phyloP scores from a whole-genome alignment of 2,329 filamentous ascomycete species.

The Purpureocillium lavendulum region DNA sequence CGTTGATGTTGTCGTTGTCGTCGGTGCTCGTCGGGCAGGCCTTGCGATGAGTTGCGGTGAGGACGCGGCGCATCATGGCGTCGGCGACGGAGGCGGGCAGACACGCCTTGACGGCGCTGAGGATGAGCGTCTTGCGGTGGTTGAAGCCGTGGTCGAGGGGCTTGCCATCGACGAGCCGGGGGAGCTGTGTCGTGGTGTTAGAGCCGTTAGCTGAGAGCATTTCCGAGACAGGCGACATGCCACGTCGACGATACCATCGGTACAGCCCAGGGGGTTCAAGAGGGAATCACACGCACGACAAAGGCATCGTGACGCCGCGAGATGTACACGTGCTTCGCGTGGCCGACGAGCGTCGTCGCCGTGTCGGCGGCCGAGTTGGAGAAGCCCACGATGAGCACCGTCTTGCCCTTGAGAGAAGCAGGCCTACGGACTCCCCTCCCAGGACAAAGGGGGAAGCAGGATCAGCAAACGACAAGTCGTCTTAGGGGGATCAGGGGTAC shows the following conservation, averaged over 20 bases:
- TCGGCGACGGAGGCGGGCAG: slow-evolving; percentile 1
- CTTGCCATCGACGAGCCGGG: slow-evolving; percentile 20
- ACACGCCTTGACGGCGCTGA: slow-evolving; percentile 5
- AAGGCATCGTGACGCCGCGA: slow-evolving; percentile 30
- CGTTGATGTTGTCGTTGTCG: too few relatives aligned
- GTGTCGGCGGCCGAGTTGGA: slow-evolving; percentile 26
- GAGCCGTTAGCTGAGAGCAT: too few relatives aligned
- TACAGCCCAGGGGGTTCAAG: too few relatives aligned
- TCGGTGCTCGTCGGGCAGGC: slow-evolving; percentile 12
- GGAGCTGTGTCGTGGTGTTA: neutral
- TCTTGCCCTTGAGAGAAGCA: slow-evolving; percentile 27
- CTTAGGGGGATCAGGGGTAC: too few relatives aligned
- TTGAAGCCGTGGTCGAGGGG: slow-evolving; percentile 20
- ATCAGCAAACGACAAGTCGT: too few relatives aligned
- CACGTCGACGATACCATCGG: too few relatives aligned
- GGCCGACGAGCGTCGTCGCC: slow-evolving; percentile 19
- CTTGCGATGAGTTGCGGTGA: slow-evolving; percentile 13
- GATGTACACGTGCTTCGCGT: slow-evolving; percentile 29
- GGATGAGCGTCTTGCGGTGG: slow-evolving; percentile 11
- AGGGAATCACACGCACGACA: too few relatives aligned
- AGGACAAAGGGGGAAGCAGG: neutral
- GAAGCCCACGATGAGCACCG: slow-evolving; percentile 33
- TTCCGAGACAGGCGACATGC: too few relatives aligned
- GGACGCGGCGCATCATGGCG: neutral
- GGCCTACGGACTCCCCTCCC: too few relatives aligned